phyloP scores from a whole-genome alignment of 2,329 filamentous ascomycete genomes.

The Setomelanomma holmii region DNA sequence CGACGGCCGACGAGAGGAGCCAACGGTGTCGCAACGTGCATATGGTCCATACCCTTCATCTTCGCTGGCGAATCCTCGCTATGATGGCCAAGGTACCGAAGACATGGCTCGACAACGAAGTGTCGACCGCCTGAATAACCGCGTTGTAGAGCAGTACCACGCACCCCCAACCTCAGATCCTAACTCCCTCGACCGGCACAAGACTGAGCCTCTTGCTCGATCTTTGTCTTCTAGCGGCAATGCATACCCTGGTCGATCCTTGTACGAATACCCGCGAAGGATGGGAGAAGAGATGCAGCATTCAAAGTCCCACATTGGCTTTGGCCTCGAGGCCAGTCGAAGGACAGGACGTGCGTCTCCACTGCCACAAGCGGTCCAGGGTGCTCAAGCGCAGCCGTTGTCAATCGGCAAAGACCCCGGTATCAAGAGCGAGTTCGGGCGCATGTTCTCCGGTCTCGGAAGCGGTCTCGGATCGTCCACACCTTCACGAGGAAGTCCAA shows the following conservation, averaged over 20 bases:
- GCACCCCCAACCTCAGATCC: conserved; percentile 49
- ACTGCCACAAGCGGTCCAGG: conserved; percentile 90
- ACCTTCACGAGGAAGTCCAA: conserved; percentile 61
- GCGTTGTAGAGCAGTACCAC: conserved; percentile 48
- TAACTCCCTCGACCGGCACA: conserved; percentile 41
- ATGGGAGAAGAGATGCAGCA: conserved; percentile 64
- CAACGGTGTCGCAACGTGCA: conserved; percentile 32
- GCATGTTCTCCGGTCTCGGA: conserved; percentile 94
- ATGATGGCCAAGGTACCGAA: conserved; percentile 30
- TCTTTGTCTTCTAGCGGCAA: conserved; percentile 43
- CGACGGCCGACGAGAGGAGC: conserved; percentile 42
- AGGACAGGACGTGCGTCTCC: conserved; percentile 85
- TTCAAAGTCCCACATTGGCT: conserved; percentile 73
- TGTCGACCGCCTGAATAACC: conserved; percentile 41
- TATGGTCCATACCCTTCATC: conserved; percentile 41
- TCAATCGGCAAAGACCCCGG: conserved; percentile 83
- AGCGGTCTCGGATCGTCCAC: conserved; percentile 68
- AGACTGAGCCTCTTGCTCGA: conserved; percentile 42
- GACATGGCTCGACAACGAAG: conserved; percentile 43
- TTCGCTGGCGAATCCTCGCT: conserved; percentile 31
- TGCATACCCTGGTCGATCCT: conserved; percentile 29
- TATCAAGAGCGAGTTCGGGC: conserved; percentile 93
- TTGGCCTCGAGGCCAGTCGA: conserved; percentile 76
- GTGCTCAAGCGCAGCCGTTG: conserved; percentile 80
- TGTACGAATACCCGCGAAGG: conserved; percentile 49